Conservation (phyloP, 805 yeast genomes). For the Pichia kluyveri region DNA sequence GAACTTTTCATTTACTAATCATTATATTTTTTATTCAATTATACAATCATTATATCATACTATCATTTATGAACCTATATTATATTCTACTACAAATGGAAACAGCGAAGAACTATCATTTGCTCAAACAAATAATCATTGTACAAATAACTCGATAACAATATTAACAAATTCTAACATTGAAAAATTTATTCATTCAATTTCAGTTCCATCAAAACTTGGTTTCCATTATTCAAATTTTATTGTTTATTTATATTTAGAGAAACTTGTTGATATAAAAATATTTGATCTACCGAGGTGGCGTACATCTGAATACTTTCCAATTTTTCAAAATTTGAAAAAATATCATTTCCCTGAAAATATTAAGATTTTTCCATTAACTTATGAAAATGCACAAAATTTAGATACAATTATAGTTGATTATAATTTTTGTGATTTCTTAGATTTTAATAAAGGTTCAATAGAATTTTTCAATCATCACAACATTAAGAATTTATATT, state of each 20-base stretch:
- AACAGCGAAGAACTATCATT: background rate
- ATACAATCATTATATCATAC: constrained; percentile 3
- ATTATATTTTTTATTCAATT: constrained; percentile 1
- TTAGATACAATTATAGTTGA: constrained; percentile 19
- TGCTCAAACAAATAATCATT: constrained; percentile 10
- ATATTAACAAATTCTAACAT: constrained; percentile 5
- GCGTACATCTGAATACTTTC: constrained; percentile 11
- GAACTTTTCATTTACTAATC: constrained; percentile 3
- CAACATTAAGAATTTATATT: constrained; percentile 13
- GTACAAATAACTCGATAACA: background rate
- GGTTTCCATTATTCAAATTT: constrained; percentile 18
- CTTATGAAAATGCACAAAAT: constrained; percentile 19
- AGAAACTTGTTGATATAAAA: constrained; percentile 10
- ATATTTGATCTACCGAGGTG: constrained; percentile 16
- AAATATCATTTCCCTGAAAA: constrained; percentile 17
- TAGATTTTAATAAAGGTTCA: constrained; percentile 17
- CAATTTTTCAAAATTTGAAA: constrained; percentile 13
- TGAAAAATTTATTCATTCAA: constrained; percentile 12
- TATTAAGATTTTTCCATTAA: constrained; percentile 17
- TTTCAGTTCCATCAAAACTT: constrained; percentile 11
- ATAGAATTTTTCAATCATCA: constrained; percentile 18
- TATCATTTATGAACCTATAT: constrained; percentile 11
- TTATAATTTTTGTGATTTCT: constrained; percentile 20
- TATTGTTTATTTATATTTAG: constrained; percentile 18
- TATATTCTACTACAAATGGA: constrained; percentile 1